Base-by-base conservation (phyloP, 116 monocot genomes). In the Phalaenopsis hybrid region DNA sequence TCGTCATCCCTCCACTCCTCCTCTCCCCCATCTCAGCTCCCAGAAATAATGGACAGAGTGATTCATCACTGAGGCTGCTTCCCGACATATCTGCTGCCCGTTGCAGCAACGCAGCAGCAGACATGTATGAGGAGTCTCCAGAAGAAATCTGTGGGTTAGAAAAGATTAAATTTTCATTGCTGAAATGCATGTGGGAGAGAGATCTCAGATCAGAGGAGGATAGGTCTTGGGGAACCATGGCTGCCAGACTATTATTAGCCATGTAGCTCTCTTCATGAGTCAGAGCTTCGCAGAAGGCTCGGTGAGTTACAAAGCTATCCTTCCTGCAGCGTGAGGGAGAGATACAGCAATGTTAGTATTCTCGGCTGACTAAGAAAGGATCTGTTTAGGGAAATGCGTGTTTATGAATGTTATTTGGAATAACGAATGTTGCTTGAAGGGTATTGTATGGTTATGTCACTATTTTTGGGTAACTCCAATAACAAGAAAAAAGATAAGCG, bases 221-320 rank as follows among this genome's bases (percentile, higher is more conserved):
- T 17, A 79, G 79, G 85, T 82, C 78, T 57, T n/a, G 82, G 49
- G 7, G 76, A 9, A 28, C 12, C 75, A 15, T 13, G 34, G 13
- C 8, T 3, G 85, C 85, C 79, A 83, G 83, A 23, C 84, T 79
- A 21, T 84, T 82, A 74, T 84, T 81, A 5, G 79, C 45, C 81
- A 80, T 79, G 74, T 77, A 85, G 77, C 74, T 90, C 79, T 90
- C 85, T 33, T 75, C 34, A 10, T 31, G 31, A 0, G 85, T 48
- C 43, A 90, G 58, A 8, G 90, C 90, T 18, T 90, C 87, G 50
- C 90, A 90, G 81, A 90, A 90, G 21, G 90, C 90, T 80, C 90
- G 75, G 81, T 90, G 90, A 44, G 90, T 90, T 43, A 90, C 82
- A 67, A 90, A 90, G 57, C 87, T 90, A 80, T 90, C 90, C 82